phyloP scores from a whole-genome alignment of 1,139 yeast species.

The Geotrichum cucujoidarum region DNA sequence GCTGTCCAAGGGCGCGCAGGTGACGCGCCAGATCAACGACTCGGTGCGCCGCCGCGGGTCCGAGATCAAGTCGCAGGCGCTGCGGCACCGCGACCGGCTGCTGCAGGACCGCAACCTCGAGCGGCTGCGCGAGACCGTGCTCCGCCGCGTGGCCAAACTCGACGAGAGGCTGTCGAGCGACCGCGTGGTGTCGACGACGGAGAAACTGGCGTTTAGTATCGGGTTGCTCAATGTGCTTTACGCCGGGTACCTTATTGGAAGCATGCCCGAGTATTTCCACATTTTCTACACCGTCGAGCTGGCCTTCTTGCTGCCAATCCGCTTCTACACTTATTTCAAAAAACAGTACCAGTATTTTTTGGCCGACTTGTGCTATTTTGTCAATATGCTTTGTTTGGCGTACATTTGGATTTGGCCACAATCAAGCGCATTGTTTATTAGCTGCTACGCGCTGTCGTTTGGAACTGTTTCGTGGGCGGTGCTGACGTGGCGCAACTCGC shows the following conservation, averaged over 20 bases:
- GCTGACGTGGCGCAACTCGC: constrained; percentile 90
- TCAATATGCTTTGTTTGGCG: constrained; percentile 60
- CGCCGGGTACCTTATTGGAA: constrained; percentile 74
- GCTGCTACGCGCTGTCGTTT: constrained; percentile 80
- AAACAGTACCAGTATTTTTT: constrained; percentile 76
- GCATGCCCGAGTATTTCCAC: constrained; percentile 72
- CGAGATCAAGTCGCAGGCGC: constrained; percentile 32
- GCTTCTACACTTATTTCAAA: constrained; percentile 79
- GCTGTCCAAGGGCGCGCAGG: constrained; percentile 32
- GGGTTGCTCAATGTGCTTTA: constrained; percentile 65
- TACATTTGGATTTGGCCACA: constrained; percentile 81
- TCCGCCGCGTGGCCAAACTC: constrained; percentile 46
- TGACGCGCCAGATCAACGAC: constrained; percentile 29
- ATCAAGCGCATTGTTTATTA: constrained; percentile 64
- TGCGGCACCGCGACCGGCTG: constrained; percentile 30
- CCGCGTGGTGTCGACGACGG: constrained; percentile 51
- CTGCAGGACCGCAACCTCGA: constrained; percentile 33
- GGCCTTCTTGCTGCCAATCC: constrained; percentile 68
- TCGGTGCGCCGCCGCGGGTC: constrained; percentile 31
- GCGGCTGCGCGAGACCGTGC: constrained; percentile 29
- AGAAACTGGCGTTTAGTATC: constrained; percentile 74
- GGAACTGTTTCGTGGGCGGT: constrained; percentile 94
- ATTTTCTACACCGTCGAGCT: constrained; percentile 63
- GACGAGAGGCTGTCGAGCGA: constrained; percentile 49
- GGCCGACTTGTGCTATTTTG: constrained; percentile 93